Conservation (phyloP, 2,329 filamentous ascomycete species). For the Calonectria henricotiae region DNA sequence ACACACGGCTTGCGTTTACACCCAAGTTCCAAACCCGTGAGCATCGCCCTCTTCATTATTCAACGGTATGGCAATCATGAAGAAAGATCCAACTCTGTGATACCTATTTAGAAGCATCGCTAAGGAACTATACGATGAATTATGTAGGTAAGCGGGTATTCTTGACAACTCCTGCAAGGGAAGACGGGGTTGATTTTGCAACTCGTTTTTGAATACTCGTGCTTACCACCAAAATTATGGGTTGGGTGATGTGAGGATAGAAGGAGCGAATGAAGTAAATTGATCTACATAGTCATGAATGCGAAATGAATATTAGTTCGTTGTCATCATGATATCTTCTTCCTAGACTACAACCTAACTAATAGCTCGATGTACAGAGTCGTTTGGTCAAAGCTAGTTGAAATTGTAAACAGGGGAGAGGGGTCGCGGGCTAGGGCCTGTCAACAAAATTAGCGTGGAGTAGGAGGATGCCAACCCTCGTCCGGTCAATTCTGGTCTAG, state of each 20-base stretch:
- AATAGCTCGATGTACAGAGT: background rate
- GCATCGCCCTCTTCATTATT: background rate
- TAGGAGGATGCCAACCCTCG: background rate
- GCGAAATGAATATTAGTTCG: conserved; percentile 9
- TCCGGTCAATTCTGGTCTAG: background rate
- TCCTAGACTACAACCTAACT: background rate
- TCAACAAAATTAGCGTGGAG: background rate
- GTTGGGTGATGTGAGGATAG: background rate
- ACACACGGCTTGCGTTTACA: background rate
- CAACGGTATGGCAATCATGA: background rate
- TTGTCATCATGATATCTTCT: background rate
- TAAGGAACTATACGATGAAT: background rate
- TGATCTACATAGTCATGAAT: background rate
- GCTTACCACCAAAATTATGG: background rate
- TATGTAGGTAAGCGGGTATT: background rate
- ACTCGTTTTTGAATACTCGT: background rate
- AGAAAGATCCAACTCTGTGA: background rate
- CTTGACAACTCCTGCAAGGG: background rate
- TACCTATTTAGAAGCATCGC: background rate
- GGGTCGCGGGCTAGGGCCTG: background rate
- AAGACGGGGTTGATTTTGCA: background rate
- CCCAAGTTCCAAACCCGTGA: background rate
- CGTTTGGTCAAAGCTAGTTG: background rate
- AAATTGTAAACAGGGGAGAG: background rate
- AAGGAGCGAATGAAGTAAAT: background rate